These are phyloP conservation scores for Xylaria arbuscula DNA, from an alignment of 2,329 filamentous ascomycete genomes.

Conservation along the genomic window DNA sequence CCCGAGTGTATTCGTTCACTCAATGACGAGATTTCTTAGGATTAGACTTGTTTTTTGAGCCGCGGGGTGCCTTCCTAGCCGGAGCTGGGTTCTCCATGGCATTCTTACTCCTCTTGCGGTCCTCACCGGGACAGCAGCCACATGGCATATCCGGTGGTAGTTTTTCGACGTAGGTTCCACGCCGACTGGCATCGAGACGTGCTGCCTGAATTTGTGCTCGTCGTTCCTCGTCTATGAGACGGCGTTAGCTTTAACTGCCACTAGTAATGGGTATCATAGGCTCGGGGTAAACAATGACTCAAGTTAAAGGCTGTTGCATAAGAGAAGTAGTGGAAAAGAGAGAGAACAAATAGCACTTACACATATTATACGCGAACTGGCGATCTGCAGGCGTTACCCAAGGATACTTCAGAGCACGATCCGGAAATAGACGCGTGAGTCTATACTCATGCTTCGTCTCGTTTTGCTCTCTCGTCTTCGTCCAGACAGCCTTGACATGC, in stretches of 20 bases:
- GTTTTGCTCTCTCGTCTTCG: slow-evolving; percentile 45
- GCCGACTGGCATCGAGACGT: slow-evolving; percentile 36
- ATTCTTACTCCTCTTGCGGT: slow-evolving; percentile 39
- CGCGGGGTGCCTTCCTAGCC: background rate
- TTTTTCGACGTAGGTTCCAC: slow-evolving; percentile 42
- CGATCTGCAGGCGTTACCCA: slow-evolving; percentile 58
- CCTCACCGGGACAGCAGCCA: slow-evolving; percentile 45
- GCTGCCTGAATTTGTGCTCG: slow-evolving; percentile 35
- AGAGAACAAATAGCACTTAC: slow-evolving; percentile 50
- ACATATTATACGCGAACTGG: slow-evolving; percentile 53
- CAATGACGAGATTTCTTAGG: background rate
- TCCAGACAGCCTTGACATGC: slow-evolving; percentile 37
- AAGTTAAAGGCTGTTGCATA: background rate
- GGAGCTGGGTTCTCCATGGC: background rate
- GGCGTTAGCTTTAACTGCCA: slow-evolving; percentile 13
- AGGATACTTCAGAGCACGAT: slow-evolving; percentile 58
- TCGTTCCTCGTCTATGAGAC: slow-evolving; percentile 38
- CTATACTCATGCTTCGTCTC: slow-evolving; percentile 44
- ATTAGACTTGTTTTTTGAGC: background rate
- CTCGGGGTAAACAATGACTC: background rate
- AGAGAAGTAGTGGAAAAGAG: background rate
- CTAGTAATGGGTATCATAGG: background rate
- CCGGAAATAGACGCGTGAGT: slow-evolving; percentile 58
- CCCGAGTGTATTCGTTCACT: background rate
- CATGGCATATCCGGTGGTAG: slow-evolving; percentile 37